Percentiles rank a stretch among this genome's conserved stretches.
These are phyloP conservation scores for Glebionis coronaria DNA, from an alignment of 129 eudicot species.

Conservation along the genomic window DNA sequence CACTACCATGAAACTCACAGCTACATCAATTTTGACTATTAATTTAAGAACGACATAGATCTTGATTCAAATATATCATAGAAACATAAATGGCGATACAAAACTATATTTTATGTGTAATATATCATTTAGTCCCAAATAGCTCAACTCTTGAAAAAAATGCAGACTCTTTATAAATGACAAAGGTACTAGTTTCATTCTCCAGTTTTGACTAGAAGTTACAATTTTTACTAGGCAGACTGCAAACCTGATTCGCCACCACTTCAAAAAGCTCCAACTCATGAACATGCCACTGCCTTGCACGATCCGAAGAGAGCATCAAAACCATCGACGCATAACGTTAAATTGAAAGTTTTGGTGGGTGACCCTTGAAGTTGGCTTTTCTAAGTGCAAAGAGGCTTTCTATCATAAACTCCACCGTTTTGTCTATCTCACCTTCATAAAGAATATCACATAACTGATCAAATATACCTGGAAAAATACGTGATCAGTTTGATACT, in stretches of 20 bases:
- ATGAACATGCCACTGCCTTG: constrained; percentile 94
- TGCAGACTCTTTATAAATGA: too few species aligned
- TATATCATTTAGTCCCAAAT: too few species aligned
- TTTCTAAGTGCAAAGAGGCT: constrained; percentile 89
- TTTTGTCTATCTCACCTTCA: constrained; percentile 93
- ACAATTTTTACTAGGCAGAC: too few species aligned
- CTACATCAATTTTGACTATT: too few species aligned
- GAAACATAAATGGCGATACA: too few species aligned
- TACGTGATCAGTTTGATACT: not conserved
- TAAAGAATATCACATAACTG: constrained; percentile 97
- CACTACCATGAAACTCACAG: too few species aligned
- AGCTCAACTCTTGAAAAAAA: too few species aligned
- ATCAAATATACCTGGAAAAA: constrained; percentile 78
- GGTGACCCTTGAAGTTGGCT: constrained; percentile 93
- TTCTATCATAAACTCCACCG: constrained; percentile 90
- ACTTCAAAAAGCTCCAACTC: constrained; percentile 98
- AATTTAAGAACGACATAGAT: too few species aligned
- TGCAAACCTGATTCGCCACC: constrained; percentile 93
- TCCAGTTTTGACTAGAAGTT: too few species aligned
- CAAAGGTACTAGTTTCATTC: too few species aligned
- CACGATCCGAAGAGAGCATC: constrained; percentile 96
- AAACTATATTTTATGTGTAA: too few species aligned
- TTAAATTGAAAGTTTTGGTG: constrained; percentile 75
- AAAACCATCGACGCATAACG: constrained; percentile 95
- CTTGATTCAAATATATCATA: too few species aligned